These are phyloP conservation scores for Rhodotorula graminis DNA, from an alignment of 768 basidiomycete genomes.

Conservation along the genomic window DNA sequence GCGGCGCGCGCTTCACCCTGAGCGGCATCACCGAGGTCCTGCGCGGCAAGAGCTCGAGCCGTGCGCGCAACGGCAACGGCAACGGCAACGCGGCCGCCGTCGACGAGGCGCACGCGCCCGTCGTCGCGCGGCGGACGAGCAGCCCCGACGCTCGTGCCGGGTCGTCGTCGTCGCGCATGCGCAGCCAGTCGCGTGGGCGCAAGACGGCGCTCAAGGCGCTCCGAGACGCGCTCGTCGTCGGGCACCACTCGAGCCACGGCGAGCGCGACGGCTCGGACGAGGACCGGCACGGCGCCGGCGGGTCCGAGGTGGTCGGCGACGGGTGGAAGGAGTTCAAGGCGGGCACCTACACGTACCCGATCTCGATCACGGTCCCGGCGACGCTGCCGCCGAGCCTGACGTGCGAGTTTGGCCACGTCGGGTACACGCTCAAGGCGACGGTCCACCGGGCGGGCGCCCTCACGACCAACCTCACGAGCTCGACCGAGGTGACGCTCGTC, in stretches of 20 bases:
- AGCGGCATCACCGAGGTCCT: constrained; percentile 24
- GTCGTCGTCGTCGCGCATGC: neutral
- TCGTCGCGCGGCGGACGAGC: neutral
- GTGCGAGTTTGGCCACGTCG: constrained; percentile 69
- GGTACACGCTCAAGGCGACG: constrained; percentile 72
- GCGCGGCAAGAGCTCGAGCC: constrained; percentile 31
- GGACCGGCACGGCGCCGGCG: neutral
- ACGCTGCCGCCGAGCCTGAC: constrained; percentile 70
- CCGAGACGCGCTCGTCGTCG: constrained; percentile 29
- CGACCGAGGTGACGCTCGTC: constrained; percentile 69
- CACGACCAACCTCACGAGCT: constrained; percentile 63
- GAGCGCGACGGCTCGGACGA: constrained; percentile 5
- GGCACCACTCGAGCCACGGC: neutral
- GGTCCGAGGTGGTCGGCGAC: constrained; percentile 44
- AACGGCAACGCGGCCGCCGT: no score
- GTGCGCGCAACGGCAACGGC: neutral
- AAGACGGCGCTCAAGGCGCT: constrained; percentile 36
- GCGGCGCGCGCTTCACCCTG: constrained; percentile 24
- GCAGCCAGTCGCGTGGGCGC: constrained; percentile 34
- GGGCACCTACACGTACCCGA: constrained; percentile 86
- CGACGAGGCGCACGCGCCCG: neutral
- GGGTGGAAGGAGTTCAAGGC: constrained; percentile 67
- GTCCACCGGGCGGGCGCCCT: constrained; percentile 81
- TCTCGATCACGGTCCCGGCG: constrained; percentile 79
- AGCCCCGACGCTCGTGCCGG: constrained; percentile 20